phyloP scores from a whole-genome alignment of 73 alveolate species.

The Paraurostyla sp. region DNA sequence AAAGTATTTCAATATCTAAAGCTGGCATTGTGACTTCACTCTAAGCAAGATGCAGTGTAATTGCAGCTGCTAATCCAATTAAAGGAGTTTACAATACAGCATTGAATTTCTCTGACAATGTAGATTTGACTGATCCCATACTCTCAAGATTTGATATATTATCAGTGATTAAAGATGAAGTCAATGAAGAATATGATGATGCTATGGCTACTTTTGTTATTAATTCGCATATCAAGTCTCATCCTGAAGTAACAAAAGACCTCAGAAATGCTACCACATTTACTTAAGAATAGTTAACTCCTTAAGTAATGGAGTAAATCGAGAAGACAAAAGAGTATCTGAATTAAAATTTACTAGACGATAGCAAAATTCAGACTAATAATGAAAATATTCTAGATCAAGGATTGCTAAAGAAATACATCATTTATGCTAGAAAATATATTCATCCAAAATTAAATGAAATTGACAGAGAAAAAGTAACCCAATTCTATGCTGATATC shows the following conservation, averaged over 20 bases:
- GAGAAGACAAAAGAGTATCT: conserved; percentile 32
- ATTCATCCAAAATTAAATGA: conserved; percentile 93
- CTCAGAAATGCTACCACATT: conserved; percentile 62
- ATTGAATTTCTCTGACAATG: conserved; percentile 92
- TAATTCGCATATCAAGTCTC: conserved; percentile 86
- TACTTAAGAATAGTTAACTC: conserved; percentile 25
- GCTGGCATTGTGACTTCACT: conserved; percentile 98
- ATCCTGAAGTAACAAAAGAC: conserved; percentile 84
- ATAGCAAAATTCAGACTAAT: neutral
- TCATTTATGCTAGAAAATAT: conserved; percentile 95
- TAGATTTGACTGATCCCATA: conserved; percentile 98
- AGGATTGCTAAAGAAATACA: conserved; percentile 96
- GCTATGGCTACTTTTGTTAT: conserved; percentile 87
- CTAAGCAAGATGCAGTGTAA: conserved; percentile 95
- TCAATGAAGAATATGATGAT: conserved; percentile 91
- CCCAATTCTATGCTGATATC: conserved; percentile 93
- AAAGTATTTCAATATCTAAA: conserved; percentile 98
- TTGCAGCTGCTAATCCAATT: conserved; percentile 99
- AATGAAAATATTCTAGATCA: conserved; percentile 77
- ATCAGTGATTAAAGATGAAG: conserved; percentile 94
- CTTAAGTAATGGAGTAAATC: neutral
- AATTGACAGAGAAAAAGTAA: conserved; percentile 92
- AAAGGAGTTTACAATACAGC: conserved; percentile 94
- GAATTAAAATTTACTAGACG: neutral
- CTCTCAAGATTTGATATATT: conserved; percentile 98